phyloP scores from a whole-genome alignment of 768 basidiomycete species.

The Lactarius vividus region DNA sequence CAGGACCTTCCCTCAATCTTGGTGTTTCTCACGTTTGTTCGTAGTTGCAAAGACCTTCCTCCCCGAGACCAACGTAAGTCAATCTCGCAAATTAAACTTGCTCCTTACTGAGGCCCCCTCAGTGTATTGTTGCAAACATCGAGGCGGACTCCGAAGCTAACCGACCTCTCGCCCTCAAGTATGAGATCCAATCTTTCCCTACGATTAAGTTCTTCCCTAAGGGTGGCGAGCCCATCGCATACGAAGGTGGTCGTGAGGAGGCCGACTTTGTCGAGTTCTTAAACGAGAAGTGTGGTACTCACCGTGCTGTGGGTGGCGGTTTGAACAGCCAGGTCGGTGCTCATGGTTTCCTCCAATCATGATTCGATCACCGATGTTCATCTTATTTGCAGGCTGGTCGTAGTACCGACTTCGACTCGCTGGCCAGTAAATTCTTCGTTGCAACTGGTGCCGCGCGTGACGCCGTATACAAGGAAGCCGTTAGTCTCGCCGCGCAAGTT shows the following conservation, averaged over 20 bases:
- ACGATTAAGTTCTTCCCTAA: conserved; percentile 95
- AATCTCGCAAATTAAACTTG: background rate
- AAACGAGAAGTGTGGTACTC: conserved; percentile 84
- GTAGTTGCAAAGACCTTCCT: conserved; percentile 77
- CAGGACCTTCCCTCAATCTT: background rate
- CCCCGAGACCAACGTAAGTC: conserved; percentile 65
- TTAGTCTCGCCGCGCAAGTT: conserved; percentile 46
- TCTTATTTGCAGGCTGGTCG: conserved; percentile 67
- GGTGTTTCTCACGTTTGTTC: background rate
- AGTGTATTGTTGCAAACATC: conserved; percentile 90
- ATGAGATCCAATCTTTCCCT: conserved; percentile 79
- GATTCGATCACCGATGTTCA: background rate
- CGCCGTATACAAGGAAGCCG: conserved; percentile 65
- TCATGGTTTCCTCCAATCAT: background rate
- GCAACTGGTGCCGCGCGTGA: conserved; percentile 55
- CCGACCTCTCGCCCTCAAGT: conserved; percentile 63
- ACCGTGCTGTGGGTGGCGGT: conserved; percentile 78
- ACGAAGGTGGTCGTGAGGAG: conserved; percentile 70
- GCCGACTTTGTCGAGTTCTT: conserved; percentile 74
- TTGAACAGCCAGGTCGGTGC: conserved; percentile 59
- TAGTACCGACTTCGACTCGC: conserved; percentile 66
- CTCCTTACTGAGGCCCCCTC: conserved; percentile 16
- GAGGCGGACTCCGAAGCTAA: conserved; percentile 86
- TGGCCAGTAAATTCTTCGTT: conserved; percentile 73
- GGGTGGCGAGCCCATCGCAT: conserved; percentile 55